Conservation (phyloP, 257 asterid species). For the Solanum verrucosum region DNA sequence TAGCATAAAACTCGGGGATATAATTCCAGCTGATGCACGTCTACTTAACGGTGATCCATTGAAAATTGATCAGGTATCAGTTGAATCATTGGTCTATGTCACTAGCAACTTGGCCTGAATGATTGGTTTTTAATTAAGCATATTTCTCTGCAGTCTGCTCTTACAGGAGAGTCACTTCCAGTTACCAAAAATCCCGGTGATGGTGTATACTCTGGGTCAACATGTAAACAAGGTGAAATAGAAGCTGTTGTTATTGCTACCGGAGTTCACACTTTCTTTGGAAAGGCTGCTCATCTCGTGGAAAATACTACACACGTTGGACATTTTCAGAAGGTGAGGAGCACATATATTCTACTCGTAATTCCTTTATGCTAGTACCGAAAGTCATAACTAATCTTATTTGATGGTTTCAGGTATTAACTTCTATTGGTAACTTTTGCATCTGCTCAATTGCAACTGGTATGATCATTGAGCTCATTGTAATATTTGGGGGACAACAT, state of each 20-base stretch:
- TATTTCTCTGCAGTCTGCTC: slow-evolving; percentile 22
- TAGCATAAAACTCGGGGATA: slow-evolving; percentile 31
- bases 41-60: slow-evolving; percentile 30
- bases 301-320: slow-evolving; percentile 31
- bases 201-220: slow-evolving; percentile 25
- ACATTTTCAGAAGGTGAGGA: slow-evolving; percentile 24
- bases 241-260: slow-evolving; percentile 36
- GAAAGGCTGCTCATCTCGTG: slow-evolving; percentile 35
- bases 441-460: slow-evolving; percentile 34
- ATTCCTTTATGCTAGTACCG: not conserved
- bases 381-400: not conserved
- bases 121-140: not conserved
- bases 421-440: slow-evolving; percentile 32
- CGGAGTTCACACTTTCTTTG: slow-evolving; percentile 33
- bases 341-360: not conserved
- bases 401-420: slow-evolving; percentile 19
- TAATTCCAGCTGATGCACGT: slow-evolving; percentile 35
- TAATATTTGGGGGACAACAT: slow-evolving; percentile 15
- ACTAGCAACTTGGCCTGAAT: not conserved
- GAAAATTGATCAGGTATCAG: slow-evolving; percentile 30
- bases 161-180: slow-evolving; percentile 36
- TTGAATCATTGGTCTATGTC: not conserved
- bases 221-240: slow-evolving; percentile 32
- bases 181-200: slow-evolving; percentile 33
- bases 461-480: slow-evolving; percentile 21